These are phyloP conservation scores for Mortierella sp. DNA, from an alignment of 371 early-diverging fungal genomes.

Conservation along the genomic window DNA sequence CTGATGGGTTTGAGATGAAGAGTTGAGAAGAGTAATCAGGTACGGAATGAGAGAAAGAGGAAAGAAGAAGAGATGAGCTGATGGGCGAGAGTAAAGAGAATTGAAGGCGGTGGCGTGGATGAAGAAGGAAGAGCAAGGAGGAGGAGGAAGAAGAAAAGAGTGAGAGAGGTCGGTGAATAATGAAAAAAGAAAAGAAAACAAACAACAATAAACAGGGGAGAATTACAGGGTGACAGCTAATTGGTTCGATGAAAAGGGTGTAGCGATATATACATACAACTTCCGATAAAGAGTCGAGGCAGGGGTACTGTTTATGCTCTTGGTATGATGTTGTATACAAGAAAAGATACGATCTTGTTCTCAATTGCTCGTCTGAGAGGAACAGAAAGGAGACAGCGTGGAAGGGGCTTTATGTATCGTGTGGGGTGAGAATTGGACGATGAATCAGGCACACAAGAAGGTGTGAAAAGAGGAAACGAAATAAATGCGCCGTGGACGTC, in stretches of 20 bases:
- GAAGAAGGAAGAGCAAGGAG: neutral
- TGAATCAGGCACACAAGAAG: neutral
- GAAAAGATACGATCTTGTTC: neutral
- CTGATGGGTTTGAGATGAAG: constrained; percentile 8
- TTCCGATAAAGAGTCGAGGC: neutral
- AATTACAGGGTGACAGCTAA: neutral
- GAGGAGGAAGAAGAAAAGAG: neutral
- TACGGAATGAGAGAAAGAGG: neutral
- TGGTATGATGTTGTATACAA: neutral
- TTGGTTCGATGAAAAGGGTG: neutral
- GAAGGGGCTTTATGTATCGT: neutral
- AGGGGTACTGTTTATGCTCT: neutral
- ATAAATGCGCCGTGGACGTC: neutral
- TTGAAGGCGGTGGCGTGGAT: neutral
- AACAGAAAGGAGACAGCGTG: neutral
- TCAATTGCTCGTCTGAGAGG: constrained; percentile 6
- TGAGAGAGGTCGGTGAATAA: neutral
- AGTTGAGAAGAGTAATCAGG: neutral
- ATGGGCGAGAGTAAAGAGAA: neutral
- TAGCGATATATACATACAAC: neutral
- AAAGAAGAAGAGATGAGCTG: neutral
- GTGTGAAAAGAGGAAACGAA: neutral
- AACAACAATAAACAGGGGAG: neutral
- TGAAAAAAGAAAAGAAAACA: neutral
- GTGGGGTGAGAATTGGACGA: neutral